Percentiles rank a stretch among this genome's conserved stretches.
Evolutionary conservation across 805 yeast genomes (phyloP).

Genomic region (Kregervanrija delftensis): DNA sequence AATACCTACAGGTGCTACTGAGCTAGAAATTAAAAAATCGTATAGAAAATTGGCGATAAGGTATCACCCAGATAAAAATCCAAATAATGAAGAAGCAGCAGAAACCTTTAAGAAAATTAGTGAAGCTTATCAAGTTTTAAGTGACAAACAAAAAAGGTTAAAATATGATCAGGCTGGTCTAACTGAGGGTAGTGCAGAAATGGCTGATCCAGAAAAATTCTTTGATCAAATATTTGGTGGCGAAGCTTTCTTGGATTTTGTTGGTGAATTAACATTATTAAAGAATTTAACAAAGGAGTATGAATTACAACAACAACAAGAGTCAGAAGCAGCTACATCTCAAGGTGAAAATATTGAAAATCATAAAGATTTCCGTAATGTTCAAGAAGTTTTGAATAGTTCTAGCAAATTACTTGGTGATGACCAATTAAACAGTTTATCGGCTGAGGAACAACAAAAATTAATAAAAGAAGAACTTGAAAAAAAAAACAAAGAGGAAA

Average conservation of each 20-base stretch:
- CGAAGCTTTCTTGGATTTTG: conserved; percentile 69
- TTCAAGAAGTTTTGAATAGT: not conserved
- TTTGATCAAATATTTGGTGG: conserved; percentile 83
- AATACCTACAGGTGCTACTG: conserved; percentile 62
- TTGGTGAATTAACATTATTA: conserved; percentile 68
- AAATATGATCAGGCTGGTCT: conserved; percentile 78
- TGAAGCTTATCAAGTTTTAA: conserved; percentile 73
- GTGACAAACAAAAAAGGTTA: conserved; percentile 60
- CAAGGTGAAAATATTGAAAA: conserved; percentile 39
- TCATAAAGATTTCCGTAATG: conserved; percentile 16
- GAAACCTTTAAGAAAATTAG: conserved; percentile 72
- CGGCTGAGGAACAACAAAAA: conserved; percentile 25
- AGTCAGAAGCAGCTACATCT: conserved; percentile 31
- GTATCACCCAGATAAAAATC: conserved; percentile 95
- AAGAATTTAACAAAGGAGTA: conserved; percentile 56
- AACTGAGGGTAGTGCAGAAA: conserved; percentile 45
- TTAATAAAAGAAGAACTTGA: conserved; percentile 23
- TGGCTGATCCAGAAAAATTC: conserved; percentile 80
- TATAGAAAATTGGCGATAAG: conserved; percentile 84
- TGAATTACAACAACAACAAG: conserved; percentile 33
- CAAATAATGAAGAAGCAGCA: conserved; percentile 88
- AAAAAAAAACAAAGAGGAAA: conserved; percentile 41
- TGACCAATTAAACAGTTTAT: conserved; percentile 14
- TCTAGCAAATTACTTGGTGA: conserved; percentile 18
- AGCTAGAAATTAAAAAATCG: conserved; percentile 84